Evolutionary conservation across 495 filamentous ascomycete genomes (phyloP), one percentile per base, ranked within the genome.

Genomic region (Lepraria neglecta): DNA sequence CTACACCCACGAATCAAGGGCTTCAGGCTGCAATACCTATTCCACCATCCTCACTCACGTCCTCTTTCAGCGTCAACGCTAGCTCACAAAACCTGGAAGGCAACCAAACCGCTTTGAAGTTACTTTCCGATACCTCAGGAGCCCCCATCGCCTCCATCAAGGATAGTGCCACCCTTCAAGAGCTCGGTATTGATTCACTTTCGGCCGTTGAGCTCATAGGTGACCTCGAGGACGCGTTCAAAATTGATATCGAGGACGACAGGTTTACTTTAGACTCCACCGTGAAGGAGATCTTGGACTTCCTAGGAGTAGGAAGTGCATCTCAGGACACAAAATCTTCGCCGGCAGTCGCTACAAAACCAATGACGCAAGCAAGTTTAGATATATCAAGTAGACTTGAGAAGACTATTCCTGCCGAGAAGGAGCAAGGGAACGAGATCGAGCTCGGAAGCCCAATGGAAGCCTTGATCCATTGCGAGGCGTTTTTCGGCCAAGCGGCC

Each of bases 181-280:
- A 63, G 28, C 58, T 67, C 38, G 64, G 65, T 14, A 65, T 67
- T 42, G 65, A 66, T 45, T 67, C 65, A 27, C 56, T 67, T 4
- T 67, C 65, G 3, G 63, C 60, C 7, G 64, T 67, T 35, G 65
- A 67, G 30, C 50, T 67, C 1, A 67, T 60, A 50, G 43, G 54
- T 40, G 64, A 61, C 9, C 56, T 66, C n/a, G 65, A 67, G 38
- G 59, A 66, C 35, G 55, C 38, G 10, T 67, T 67, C 17, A n/a
- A 56, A 17, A 59, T 66, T 31, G 61, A 63, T 21, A 56, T 64
- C 35, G 61, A 63, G 38, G 64, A 66, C 21, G 61, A 64, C 53
- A 50, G 38, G 4, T 55, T 64, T 43, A 58, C 53, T 30, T 42
- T 63, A 10, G 56, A 64, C 1, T 59, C 61, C 17, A 59, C 61